A percentile compares a stretch with the other conserved stretches of the same genome.
These are phyloP conservation scores for Plectosphaerella cucumerina DNA, from an alignment of 2,329 filamentous ascomycete species.

Conservation along the genomic window DNA sequence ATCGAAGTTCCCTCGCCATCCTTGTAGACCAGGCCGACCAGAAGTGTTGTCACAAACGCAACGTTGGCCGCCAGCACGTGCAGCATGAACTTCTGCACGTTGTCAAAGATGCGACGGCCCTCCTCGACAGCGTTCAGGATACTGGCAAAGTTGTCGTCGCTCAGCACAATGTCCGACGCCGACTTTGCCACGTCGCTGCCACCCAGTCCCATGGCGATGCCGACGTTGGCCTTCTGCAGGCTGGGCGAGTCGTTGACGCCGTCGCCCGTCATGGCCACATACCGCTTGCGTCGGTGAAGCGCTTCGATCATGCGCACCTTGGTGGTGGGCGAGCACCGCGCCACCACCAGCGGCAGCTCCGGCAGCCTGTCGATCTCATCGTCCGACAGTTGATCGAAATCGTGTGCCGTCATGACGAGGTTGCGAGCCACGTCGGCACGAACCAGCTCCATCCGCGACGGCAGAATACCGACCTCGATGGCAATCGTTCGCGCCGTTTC, in stretches of 20 bases:
- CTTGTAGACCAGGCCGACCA: conserved; percentile 67
- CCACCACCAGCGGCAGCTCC: conserved; percentile 61
- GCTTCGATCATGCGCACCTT: conserved; percentile 74
- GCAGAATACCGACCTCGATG: conserved; percentile 55
- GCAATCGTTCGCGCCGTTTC: conserved; percentile 59
- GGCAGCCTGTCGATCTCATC: conserved; percentile 59
- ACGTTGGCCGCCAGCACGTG: conserved; percentile 64
- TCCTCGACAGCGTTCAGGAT: conserved; percentile 50
- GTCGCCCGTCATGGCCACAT: conserved; percentile 67
- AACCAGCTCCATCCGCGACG: conserved; percentile 38
- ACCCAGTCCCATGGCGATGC: conserved; percentile 65
- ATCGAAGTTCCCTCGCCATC: conserved; percentile 59
- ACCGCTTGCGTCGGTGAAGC: conserved; percentile 59
- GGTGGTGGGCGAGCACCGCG: conserved; percentile 65
- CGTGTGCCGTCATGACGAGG: conserved; percentile 58
- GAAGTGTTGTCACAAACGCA: conserved; percentile 60
- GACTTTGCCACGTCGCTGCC: conserved; percentile 69
- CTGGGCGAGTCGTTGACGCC: conserved; percentile 68
- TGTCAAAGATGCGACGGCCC: conserved; percentile 65
- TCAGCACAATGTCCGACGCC: conserved; percentile 61
- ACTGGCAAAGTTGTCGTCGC: conserved; percentile 61
- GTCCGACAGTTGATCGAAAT: conserved; percentile 61
- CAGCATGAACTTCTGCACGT: conserved; percentile 68
- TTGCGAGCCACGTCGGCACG: conserved; percentile 46
- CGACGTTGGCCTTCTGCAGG: conserved; percentile 62